Conservation (phyloP, 139 green algal genomes). For the Asterochloris sp. region DNA sequence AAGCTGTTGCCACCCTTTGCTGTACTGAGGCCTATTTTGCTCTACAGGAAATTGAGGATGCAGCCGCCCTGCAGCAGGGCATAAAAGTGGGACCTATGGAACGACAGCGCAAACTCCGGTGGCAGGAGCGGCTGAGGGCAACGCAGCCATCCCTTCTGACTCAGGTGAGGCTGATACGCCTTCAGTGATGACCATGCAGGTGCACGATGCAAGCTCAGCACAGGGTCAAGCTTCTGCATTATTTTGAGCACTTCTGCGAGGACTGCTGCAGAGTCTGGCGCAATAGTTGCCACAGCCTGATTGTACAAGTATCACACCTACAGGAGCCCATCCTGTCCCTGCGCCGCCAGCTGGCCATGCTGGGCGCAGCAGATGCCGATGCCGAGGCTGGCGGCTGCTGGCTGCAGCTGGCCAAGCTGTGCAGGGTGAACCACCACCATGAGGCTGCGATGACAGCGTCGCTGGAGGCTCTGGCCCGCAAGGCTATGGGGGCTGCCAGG, state of each 20-base stretch:
- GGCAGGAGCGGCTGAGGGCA: constrained; percentile 64
- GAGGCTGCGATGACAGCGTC: constrained; percentile 78
- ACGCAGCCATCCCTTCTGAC: constrained; percentile 61
- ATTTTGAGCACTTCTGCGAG: too few species aligned
- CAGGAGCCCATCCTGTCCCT: constrained; percentile 86
- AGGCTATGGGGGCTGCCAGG: constrained; percentile 49
- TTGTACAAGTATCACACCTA: constrained; percentile 13
- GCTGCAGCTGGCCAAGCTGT: constrained; percentile 85
- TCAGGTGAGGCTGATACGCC: constrained; percentile 32
- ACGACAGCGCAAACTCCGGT: constrained; percentile 54
- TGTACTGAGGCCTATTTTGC: background rate
- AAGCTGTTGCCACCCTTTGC: too few species aligned
- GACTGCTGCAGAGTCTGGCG: too few species aligned
- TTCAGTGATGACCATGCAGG: background rate
- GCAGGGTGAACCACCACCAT: constrained; percentile 70
- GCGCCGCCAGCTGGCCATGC: constrained; percentile 59
- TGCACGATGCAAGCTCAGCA: background rate
- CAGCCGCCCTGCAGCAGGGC: constrained; percentile 19
- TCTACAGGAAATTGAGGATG: constrained; percentile 41
- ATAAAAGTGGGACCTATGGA: constrained; percentile 25
- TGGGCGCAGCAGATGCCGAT: constrained; percentile 36
- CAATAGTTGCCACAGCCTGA: background rate
- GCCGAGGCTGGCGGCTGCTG: constrained; percentile 63
- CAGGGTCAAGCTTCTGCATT: background rate
- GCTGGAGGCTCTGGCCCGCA: constrained; percentile 69